A percentile compares a stretch with the other conserved stretches of the same genome.
These are phyloP conservation scores for Flaveria ramosissima DNA, from an alignment of 129 eudicot species.

Conservation along the genomic window DNA sequence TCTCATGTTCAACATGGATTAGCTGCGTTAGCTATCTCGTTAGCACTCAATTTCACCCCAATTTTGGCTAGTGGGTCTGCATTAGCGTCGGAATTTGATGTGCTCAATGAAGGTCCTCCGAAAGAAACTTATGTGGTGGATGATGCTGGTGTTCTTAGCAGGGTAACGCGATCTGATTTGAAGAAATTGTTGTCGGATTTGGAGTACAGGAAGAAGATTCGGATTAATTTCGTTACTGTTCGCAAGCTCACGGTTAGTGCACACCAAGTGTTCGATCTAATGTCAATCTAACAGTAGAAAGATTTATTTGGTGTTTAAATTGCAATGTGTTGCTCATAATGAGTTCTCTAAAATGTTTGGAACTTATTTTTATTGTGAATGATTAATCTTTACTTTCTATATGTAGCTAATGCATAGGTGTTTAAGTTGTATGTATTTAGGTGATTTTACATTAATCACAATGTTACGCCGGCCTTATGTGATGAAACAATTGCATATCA, in stretches of 20 bases:
- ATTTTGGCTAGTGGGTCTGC: slow-evolving; percentile 52
- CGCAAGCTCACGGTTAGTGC: slow-evolving; percentile 93
- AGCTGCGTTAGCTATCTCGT: slow-evolving; percentile 86
- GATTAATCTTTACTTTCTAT: neutral
- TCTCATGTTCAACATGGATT: slow-evolving; percentile 73
- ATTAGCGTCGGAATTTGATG: slow-evolving; percentile 87
- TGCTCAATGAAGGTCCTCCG: slow-evolving; percentile 88
- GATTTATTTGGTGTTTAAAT: neutral
- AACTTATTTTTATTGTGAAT: neutral
- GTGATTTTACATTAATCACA: neutral
- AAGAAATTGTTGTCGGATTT: slow-evolving; percentile 81
- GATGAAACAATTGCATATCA: neutral
- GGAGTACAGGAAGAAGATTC: slow-evolving; percentile 87
- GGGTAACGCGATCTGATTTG: slow-evolving; percentile 82
- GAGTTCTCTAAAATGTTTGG: neutral
- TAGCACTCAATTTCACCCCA: slow-evolving; percentile 76
- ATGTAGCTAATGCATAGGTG: neutral
- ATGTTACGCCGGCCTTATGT: neutral
- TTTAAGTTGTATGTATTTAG: neutral
- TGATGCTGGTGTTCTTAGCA: slow-evolving; percentile 97
- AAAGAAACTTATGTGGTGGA: slow-evolving; percentile 79
- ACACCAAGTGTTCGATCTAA: slow-evolving; percentile 3
- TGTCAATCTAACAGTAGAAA: neutral
- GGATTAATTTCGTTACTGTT: slow-evolving; percentile 77
- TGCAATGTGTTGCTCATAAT: neutral